Base-by-base conservation (phyloP, 164 flowering plant genomes). In the Tetrastigma voinierianum region DNA sequence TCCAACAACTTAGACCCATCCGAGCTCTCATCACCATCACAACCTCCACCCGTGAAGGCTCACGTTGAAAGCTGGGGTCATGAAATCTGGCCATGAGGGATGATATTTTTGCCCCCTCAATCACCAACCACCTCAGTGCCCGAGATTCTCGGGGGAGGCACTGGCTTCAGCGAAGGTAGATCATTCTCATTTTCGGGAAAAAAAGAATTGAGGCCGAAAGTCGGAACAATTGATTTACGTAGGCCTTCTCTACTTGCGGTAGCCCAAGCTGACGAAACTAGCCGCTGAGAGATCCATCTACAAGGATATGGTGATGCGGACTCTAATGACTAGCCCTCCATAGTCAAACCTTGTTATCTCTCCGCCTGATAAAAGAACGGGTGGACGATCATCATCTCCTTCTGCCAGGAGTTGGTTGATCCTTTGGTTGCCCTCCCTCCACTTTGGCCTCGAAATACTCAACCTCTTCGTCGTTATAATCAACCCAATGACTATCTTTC, bases 21-120 rank as follows among this genome's bases (percentile, higher is more conserved):
- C n/a, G 18, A 25, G 65, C 53, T 47, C 66, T 73, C 80, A 81
- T 68, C 0, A 79, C 76, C 1, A 82, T 60, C 10, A 84, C 67
- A 0, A 55, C 69, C 66, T 78, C 79, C 0, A 81, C 68, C 1
- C 81, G 74, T 0, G 79, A 76, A 10, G 59, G 59, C 16, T 19
- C 32, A 2, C 32, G 32, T 25, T 25, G 2, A 4, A 25, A 25
- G 32, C 32, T 25, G 32, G 32, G 32, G 4, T 25, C 32, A 4
- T 4, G 4, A 25, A 4, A 2, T 25, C 3, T 4, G 32, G 32
- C 18, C 4, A 19, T 17, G 3, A 9, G 23, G 57, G 24, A 54
- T 2, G 23, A 54, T n/a, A 54, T 17, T 17, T 17, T 54, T 24
- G 20, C 10, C 23, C 57, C 48, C 3, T 46, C 14, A 13, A 46